A percentile compares a stretch with the other conserved stretches of the same genome.
phyloP scores from a whole-genome alignment of 345 rosid genomes.

The Sisymbrium altissimum region DNA sequence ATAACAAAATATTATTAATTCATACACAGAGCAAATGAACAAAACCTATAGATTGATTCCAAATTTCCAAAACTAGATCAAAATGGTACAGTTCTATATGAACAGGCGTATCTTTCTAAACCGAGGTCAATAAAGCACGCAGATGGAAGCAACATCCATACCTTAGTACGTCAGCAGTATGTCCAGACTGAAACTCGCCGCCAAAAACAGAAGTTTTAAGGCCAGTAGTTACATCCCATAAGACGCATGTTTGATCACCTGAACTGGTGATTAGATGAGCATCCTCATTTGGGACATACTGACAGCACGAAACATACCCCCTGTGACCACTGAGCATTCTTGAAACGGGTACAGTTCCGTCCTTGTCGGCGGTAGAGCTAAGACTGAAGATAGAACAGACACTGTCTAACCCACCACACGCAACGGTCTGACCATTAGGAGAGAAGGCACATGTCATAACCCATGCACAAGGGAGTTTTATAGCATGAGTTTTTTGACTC shows the following conservation, averaged over 20 bases:
- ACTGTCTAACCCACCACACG: constrained; percentile 97
- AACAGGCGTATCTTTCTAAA: background rate
- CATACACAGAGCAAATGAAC: background rate
- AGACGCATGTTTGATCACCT: constrained; percentile 85
- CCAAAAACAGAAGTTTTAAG: constrained; percentile 93
- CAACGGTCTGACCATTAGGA: constrained; percentile 88
- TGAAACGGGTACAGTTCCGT: constrained; percentile 70
- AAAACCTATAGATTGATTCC: background rate
- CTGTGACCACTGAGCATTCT: constrained; percentile 85
- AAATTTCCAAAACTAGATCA: background rate
- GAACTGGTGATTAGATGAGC: constrained; percentile 83
- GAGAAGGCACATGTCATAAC: constrained; percentile 99
- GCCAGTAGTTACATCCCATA: constrained; percentile 97
- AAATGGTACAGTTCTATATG: background rate
- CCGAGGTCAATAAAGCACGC: background rate
- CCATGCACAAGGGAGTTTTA: constrained; percentile 95
- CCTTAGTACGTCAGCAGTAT: constrained; percentile 92
- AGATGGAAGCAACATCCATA: constrained; percentile 27
- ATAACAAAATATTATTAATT: background rate
- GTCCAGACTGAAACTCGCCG: constrained; percentile 97
- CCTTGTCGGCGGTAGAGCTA: constrained; percentile 77
- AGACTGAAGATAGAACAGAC: constrained; percentile 90
- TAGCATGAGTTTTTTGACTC: constrained; percentile 96
- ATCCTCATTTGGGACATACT: constrained; percentile 91
- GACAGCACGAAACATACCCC: constrained; percentile 93